Conservation (phyloP, 2,329 filamentous ascomycete genomes). For the Epichloe amarillans region DNA sequence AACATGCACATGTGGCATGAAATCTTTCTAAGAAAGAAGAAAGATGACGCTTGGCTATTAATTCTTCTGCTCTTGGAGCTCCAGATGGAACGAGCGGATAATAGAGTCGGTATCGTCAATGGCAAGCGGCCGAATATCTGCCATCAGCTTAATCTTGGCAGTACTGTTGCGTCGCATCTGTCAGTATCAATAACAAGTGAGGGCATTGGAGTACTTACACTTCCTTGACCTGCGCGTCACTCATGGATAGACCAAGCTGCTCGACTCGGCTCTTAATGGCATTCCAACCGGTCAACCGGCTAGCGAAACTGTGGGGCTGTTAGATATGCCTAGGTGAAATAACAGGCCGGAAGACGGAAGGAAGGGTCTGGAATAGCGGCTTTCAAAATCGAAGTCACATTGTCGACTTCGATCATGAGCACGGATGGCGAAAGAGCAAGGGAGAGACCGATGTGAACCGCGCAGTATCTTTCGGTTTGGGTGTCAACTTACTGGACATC, state of each 20-base stretch:
- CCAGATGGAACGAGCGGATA: constrained; percentile 62
- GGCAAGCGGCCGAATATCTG: constrained; percentile 71
- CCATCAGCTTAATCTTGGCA: constrained; percentile 80
- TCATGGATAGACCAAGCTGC: constrained; percentile 57
- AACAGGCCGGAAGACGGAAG: too few relatives aligned
- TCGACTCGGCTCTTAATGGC: constrained; percentile 82
- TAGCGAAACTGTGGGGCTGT: not conserved
- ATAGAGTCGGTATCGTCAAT: constrained; percentile 85
- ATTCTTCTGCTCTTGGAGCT: constrained; percentile 11
- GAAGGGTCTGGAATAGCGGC: too few relatives aligned
- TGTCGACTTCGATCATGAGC: not conserved
- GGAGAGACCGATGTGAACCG: not conserved
- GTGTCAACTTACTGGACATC: constrained; percentile 1
- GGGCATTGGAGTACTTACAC: constrained; percentile 13
- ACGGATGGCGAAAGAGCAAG: not conserved
- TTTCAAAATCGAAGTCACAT: not conserved
- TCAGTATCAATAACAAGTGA: not conserved
- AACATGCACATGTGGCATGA: not conserved
- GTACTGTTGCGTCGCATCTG: constrained; percentile 19
- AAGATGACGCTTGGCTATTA: not conserved
- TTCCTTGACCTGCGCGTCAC: constrained; percentile 19
- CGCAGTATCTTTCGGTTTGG: not conserved
- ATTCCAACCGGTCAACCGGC: constrained; percentile 71
- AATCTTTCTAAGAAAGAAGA: not conserved
- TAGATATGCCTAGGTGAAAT: not conserved